These are phyloP conservation scores for Casaregolazyma suthepensis DNA, from an alignment of 1,139 yeast species.

Conservation along the genomic window DNA sequence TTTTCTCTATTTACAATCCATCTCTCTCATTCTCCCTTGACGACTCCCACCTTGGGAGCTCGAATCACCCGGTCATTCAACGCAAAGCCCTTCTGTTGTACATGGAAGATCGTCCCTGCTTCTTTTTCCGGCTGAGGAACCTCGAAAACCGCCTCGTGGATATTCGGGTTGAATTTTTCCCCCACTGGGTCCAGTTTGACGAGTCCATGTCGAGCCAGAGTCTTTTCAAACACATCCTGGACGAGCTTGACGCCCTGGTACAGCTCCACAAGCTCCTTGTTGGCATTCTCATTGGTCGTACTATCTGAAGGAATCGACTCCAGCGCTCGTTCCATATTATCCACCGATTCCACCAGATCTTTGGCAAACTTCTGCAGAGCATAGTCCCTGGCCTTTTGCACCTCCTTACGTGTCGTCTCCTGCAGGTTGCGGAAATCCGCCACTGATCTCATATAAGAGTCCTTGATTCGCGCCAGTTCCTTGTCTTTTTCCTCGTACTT, in stretches of 20 bases:
- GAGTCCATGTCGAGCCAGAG: slow-evolving; percentile 74
- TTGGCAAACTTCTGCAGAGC: slow-evolving; percentile 91
- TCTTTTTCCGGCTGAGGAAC: slow-evolving; percentile 82
- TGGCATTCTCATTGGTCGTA: slow-evolving; percentile 28
- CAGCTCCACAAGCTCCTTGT: slow-evolving; percentile 61
- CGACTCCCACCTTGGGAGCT: slow-evolving; percentile 96
- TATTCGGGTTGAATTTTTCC: slow-evolving; percentile 82
- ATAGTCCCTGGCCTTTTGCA: slow-evolving; percentile 81
- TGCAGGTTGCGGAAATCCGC: slow-evolving; percentile 94
- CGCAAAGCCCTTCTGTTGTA: slow-evolving; percentile 85
- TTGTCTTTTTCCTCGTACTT: slow-evolving; percentile 65
- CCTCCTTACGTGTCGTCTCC: slow-evolving; percentile 81
- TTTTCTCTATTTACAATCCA: neutral
- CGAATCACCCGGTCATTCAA: slow-evolving; percentile 84
- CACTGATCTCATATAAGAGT: slow-evolving; percentile 72
- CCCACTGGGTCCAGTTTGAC: slow-evolving; percentile 78
- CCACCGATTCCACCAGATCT: slow-evolving; percentile 84
- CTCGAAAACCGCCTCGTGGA: slow-evolving; percentile 91
- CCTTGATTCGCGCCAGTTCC: slow-evolving; percentile 76
- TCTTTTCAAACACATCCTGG: slow-evolving; percentile 77
- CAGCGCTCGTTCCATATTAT: slow-evolving; percentile 85
- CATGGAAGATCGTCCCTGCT: slow-evolving; percentile 90
- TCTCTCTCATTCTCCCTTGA: slow-evolving; percentile 41
- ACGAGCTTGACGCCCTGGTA: slow-evolving; percentile 93
- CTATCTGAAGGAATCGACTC: slow-evolving; percentile 61